Evolutionary conservation across 768 basidiomycete genomes (phyloP), one percentile per base, ranked within the genome.

Genomic region (Xerocomellus dryophilus): DNA sequence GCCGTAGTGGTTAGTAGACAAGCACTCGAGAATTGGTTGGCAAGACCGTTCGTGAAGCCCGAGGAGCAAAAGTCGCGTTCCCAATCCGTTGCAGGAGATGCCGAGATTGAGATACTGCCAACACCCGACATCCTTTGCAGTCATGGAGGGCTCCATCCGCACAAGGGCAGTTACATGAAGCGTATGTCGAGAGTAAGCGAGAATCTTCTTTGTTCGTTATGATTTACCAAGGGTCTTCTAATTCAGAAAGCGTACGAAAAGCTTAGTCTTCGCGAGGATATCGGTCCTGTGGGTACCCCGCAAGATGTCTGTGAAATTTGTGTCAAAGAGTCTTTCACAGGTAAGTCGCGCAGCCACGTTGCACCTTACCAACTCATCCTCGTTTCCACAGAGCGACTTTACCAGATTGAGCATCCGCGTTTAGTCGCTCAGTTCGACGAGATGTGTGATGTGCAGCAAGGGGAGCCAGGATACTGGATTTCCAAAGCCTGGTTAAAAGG

Each of bases 401-500:
- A 93, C 67, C 79, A 81, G 57, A 73, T 80, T 17, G 77, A 85
- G 57, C 90, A 93, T 66, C 83, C 85, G 23, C 76, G 72, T 41
- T 66, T 78, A n/a, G 82, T 88, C 0, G 67, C 74, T 25, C 67
- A 74, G 50, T 86, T 90, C 52, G 84, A 90, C 43, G 74, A 77
- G 5, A 65, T 82, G 7, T 74, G 75, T 36, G 73, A 77, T 25
- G 69, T 75, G 10, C 70, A 71, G 5, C 71, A 72, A 12, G 79
- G 80, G 51, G 66, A 69, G 15, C 57, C 59, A 15, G 80, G 80
- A 7, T 85, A 77, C 65, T 90, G 86, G 85, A 81, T 93, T 62
- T 93, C 91, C 0, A 90, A 85, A 64, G 67, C 71, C 7, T 93
- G 92, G 92, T 67, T 88, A 4, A 86, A 79, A 80, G 90, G 90